Evolutionary conservation across 371 early-diverging fungal species (phyloP).

Genomic region (Syncephalastrum contaminatum): DNA sequence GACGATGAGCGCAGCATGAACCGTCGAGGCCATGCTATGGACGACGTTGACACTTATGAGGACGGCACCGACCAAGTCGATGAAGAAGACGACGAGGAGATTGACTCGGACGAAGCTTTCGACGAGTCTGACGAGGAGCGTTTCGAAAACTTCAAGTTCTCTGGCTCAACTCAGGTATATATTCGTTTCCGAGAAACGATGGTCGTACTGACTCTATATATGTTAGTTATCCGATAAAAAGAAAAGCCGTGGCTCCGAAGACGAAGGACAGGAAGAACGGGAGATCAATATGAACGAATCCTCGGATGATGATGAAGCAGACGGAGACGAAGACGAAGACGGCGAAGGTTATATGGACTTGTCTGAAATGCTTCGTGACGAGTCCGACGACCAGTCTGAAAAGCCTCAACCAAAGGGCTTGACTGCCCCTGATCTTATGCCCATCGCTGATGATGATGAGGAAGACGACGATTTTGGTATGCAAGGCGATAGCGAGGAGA

Average conservation of each 20-base stretch:
- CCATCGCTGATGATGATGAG: slow-evolving; percentile 40
- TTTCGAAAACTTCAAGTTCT: slow-evolving; percentile 70
- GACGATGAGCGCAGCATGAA: slow-evolving; percentile 49
- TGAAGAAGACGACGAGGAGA: slow-evolving; percentile 91
- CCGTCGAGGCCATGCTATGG: slow-evolving; percentile 61
- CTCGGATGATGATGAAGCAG: slow-evolving; percentile 45
- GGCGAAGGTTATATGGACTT: slow-evolving; percentile 58
- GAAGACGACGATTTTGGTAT: slow-evolving; percentile 19
- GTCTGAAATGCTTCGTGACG: slow-evolving; percentile 56
- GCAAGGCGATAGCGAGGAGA: slow-evolving; percentile 33
- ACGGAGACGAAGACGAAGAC: slow-evolving; percentile 54
- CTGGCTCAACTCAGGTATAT: slow-evolving; percentile 32
- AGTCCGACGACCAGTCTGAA: slow-evolving; percentile 16
- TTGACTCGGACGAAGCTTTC: slow-evolving; percentile 90
- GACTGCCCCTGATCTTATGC: slow-evolving; percentile 23
- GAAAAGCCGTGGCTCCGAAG: slow-evolving; percentile 10
- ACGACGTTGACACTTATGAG: slow-evolving; percentile 77
- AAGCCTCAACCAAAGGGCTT: slow-evolving; percentile 24
- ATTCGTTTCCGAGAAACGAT: not conserved
- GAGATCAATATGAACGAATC: slow-evolving; percentile 50
- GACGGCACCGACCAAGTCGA: slow-evolving; percentile 70
- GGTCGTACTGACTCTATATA: not conserved
- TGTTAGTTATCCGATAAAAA: slow-evolving; percentile 2
- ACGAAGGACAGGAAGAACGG: slow-evolving; percentile 23
- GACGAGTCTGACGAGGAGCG: slow-evolving; percentile 81